Percentiles rank a stretch among this genome's conserved stretches.
phyloP scores from a whole-genome alignment of 441 rosid species.

The Eruca vesicaria region DNA sequence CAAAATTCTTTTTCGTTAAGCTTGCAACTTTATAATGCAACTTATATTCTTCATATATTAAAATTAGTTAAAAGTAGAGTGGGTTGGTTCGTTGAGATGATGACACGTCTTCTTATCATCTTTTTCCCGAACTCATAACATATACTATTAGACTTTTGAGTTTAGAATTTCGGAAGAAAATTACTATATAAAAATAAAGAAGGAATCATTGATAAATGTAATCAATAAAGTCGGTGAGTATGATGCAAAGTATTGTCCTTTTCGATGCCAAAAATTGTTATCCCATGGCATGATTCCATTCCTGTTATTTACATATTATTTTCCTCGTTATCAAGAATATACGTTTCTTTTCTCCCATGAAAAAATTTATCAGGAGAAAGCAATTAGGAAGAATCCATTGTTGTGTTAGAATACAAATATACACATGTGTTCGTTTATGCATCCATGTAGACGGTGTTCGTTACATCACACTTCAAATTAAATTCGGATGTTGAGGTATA shows the following conservation, averaged over 20 bases:
- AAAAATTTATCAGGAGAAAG: neutral
- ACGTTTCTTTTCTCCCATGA: slow-evolving; percentile 19
- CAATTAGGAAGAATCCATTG: neutral
- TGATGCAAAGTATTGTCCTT: slow-evolving; percentile 39
- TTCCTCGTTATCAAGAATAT: slow-evolving; percentile 25
- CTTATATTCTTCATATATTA: neutral
- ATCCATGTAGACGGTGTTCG: neutral
- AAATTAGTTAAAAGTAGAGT: neutral
- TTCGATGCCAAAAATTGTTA: slow-evolving; percentile 21
- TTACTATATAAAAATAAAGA: slow-evolving; percentile 6
- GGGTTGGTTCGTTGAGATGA: neutral
- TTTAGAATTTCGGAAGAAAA: too few relatives aligned
- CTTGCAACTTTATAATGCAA: slow-evolving; percentile 5
- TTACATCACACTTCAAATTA: neutral
- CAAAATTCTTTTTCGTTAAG: neutral
- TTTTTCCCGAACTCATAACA: slow-evolving; percentile 9
- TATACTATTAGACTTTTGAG: neutral
- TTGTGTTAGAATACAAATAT: neutral
- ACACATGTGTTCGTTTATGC: neutral
- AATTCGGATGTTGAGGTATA: neutral
- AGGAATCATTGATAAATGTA: neutral
- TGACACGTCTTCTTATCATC: slow-evolving; percentile 18
- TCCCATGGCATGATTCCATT: slow-evolving; percentile 18
- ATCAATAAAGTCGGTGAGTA: slow-evolving; percentile 36
- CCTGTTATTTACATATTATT: neutral